These are phyloP conservation scores for Terfezia boudieri DNA, from an alignment of 495 filamentous ascomycete species.

Conservation along the genomic window DNA sequence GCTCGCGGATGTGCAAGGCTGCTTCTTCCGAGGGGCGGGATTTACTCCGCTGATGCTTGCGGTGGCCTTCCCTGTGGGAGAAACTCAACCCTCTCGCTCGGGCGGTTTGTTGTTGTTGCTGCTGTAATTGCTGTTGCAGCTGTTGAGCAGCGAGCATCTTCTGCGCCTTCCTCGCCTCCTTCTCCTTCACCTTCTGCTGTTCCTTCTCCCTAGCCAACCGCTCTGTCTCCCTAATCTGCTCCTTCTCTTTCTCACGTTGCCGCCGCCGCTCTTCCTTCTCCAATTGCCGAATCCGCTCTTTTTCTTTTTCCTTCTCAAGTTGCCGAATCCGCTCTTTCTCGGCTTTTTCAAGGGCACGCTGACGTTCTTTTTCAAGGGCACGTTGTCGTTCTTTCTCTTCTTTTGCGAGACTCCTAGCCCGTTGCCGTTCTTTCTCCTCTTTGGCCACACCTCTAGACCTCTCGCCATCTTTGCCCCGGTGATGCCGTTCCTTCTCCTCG, in stretches of 20 bases:
- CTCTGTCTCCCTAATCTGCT: neutral
- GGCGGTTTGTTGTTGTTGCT: neutral
- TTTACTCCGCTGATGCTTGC: no score
- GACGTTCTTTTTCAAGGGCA: neutral
- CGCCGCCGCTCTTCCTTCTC: neutral
- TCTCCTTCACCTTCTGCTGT: neutral
- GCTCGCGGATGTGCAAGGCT: neutral
- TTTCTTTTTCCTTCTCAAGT: neutral
- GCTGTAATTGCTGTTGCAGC: neutral
- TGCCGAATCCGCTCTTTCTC: neutral
- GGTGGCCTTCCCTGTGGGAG: no score
- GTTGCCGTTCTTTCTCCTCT: neutral
- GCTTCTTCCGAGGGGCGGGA: no score
- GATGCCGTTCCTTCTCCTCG: neutral
- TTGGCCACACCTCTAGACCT: neutral
- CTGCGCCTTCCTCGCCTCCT: neutral
- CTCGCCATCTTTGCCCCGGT: neutral
- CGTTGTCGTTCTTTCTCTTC: neutral
- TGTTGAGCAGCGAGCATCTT: neutral
- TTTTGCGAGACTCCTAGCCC: neutral
- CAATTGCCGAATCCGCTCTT: neutral
- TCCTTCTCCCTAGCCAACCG: neutral
- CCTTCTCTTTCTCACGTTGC: neutral
- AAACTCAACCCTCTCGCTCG: no score
- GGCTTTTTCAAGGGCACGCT: neutral